Base-by-base conservation (phyloP, 108 stramenopile species). In the Skeletonema grethae region DNA sequence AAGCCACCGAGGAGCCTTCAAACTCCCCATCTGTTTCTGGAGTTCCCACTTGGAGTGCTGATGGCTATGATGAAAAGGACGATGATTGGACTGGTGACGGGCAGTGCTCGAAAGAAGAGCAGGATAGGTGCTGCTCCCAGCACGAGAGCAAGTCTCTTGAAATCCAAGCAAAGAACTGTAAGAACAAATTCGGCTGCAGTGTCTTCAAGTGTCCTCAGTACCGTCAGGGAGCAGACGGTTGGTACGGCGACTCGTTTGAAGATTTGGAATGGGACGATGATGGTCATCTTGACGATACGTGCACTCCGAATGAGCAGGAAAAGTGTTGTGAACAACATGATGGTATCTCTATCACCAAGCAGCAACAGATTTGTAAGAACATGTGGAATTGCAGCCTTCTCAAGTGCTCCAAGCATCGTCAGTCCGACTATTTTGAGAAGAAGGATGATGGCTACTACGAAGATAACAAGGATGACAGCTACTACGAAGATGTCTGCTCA, bases 41-140 rank as follows among this genome's bases (percentile, higher is more conserved):
- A 13, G 36, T 38, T 38, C 36, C 36, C 10, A 38, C 36, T 11
- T 43, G 41, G 41, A n/a, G 5, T 43, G 41, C 15, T n/a, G 41
- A 43, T 43, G 41, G 15, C 38, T 2, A 39, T 11, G 38, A 39
- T 1, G 25, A 34, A 0, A 7, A 34, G 34, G 12, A 39, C 11
- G 38, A 39, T 39, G 38, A 39, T n/a, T 43, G 41, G 41, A n/a
- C 41, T n/a, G 41, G 41, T 43, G 41, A 43, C 41, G 41, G 41
- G 15, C 41, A 43, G 41, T 43, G 41, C 41, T n/a, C 41, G 15
- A 15, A 15, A 43, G 15, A n/a, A 4, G 41, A 43, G 5, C 41
- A 43, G 41, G 41, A 43, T 43, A 43, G 41, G 41, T 43, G 41
- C 41, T 43, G 41, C 41, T 43, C 41, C 15, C 41, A 43, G 41